phyloP scores from a whole-genome alignment of 2,329 filamentous ascomycete genomes.

The Penicillium sp. region DNA sequence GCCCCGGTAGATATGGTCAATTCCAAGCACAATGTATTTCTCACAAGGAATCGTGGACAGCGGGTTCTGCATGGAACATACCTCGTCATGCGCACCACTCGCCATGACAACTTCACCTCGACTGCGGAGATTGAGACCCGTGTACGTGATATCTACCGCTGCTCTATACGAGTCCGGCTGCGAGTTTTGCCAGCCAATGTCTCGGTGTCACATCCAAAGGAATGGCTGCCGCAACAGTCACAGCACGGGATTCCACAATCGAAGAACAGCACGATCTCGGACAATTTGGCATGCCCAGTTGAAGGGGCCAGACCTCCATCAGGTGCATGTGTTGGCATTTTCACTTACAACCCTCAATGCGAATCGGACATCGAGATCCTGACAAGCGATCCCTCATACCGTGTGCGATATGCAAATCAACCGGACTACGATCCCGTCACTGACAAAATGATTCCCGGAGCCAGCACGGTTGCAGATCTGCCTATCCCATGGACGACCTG shows the following conservation, averaged over 20 bases:
- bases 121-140: slow-evolving; percentile 48
- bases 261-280: background rate
- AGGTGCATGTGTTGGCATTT: slow-evolving; percentile 50
- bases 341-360: slow-evolving; percentile 47
- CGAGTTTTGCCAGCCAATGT: slow-evolving; percentile 36
- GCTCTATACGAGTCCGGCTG: slow-evolving; percentile 47
- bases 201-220: slow-evolving; percentile 10
- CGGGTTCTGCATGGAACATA: slow-evolving; percentile 33
- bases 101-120: slow-evolving; percentile 43
- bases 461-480: slow-evolving; percentile 28
- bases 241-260: background rate
- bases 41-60: slow-evolving; percentile 29
- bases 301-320: slow-evolving; percentile 29
- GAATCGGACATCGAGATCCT: slow-evolving; percentile 54
- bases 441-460: slow-evolving; percentile 33
- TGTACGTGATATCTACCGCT: slow-evolving; percentile 44
- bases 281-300: background rate
- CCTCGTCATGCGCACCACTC: slow-evolving; percentile 47
- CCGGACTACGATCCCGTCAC: slow-evolving; percentile 38
- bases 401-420: slow-evolving; percentile 44
- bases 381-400: slow-evolving; percentile 44
- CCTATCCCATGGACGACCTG: slow-evolving; percentile 39
- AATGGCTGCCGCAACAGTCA: slow-evolving; percentile 4
- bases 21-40: slow-evolving; percentile 46
- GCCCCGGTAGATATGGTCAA: slow-evolving; percentile 45